Base-by-base conservation (phyloP, 805 yeast species). In the Candida andamanensis region DNA sequence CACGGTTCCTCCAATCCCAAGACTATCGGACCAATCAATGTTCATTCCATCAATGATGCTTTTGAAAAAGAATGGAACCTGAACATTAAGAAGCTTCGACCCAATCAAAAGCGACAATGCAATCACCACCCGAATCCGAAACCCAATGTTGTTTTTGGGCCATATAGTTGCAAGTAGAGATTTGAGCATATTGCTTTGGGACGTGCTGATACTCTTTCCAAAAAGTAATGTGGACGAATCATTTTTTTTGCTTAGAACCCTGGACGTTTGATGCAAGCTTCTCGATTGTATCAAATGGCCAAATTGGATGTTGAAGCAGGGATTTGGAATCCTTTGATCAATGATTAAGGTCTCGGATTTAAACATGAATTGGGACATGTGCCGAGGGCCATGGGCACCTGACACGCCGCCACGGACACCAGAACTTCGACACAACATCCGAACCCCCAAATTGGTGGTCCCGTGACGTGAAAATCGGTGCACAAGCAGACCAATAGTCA, bases 21-120 rank as follows among this genome's bases (percentile, higher is more conserved):
- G 54, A 20, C 76, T 69, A 12, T 67, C 58, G 4, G 60, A 41
- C 94, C 95, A 85, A 47, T 87, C 95, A 16, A 89, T 72, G 52
- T 90, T 92, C 97, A 90, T 89, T 9, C 78, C 75, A 60, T 92
- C 97, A 28, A 92, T 78, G 31, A 86, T 90, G 18, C 75, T 69
- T 37, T 66, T 92, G 71, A 92, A 92, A 58, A 77, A 89, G 52
- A 92, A 87, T 0, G 98, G 98, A 5, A 92, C 98, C 55, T 92
- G 95, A 4, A 92, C 95, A 54, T 89, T 92, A 22, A 92, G 64
- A 5, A 92, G 52, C 54, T 92, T 92, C 13, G 97, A 82, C 0
- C 78, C 77, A 4, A 92, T 72, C 37, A 92, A 67, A 36, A 92
- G 63, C 0, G 78, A 46, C 12, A 92, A 53, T 0, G 97, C 97